Conservation (phyloP, 148 eudicot genomes). For the Vaccinium corymbosum region DNA sequence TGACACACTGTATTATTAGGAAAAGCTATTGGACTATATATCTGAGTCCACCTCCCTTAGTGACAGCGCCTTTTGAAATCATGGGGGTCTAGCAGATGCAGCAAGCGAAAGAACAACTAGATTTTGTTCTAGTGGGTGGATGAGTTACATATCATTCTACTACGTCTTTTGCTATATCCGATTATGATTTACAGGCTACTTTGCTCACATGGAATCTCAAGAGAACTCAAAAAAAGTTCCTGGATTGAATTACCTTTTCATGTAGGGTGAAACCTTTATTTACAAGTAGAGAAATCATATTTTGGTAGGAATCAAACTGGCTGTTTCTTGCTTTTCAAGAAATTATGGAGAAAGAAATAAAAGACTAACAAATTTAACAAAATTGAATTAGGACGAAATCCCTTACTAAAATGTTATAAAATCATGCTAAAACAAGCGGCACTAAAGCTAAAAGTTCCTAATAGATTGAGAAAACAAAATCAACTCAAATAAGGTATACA, state of each 20-base stretch:
- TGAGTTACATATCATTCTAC: not conserved
- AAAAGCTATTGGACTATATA: not conserved
- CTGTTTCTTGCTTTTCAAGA: not conserved
- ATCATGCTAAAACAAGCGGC: not conserved
- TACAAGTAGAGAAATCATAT: not conserved
- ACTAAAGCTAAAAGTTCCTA: not conserved
- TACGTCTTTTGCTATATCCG: not conserved
- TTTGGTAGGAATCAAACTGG: not conserved
- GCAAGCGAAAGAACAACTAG: not conserved
- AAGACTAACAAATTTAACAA: not conserved
- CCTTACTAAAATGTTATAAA: not conserved
- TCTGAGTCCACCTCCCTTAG: not conserved
- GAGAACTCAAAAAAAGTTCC: not conserved
- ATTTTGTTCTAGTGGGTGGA: not conserved
- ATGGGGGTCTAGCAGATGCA: not conserved
- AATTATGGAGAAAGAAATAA: not conserved
- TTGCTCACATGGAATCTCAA: not conserved
- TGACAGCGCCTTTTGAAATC: not conserved
- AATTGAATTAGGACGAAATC: not conserved
- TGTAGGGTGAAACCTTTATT: not conserved
- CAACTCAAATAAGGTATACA: not conserved
- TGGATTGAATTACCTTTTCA: not conserved
- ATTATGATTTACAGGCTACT: not conserved
- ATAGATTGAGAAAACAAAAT: not conserved
- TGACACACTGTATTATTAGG: not conserved